Evolutionary conservation across 2,329 filamentous ascomycete genomes (phyloP), one percentile per base, ranked within the genome.

Genomic region (Penicillium sclerotigenum): DNA sequence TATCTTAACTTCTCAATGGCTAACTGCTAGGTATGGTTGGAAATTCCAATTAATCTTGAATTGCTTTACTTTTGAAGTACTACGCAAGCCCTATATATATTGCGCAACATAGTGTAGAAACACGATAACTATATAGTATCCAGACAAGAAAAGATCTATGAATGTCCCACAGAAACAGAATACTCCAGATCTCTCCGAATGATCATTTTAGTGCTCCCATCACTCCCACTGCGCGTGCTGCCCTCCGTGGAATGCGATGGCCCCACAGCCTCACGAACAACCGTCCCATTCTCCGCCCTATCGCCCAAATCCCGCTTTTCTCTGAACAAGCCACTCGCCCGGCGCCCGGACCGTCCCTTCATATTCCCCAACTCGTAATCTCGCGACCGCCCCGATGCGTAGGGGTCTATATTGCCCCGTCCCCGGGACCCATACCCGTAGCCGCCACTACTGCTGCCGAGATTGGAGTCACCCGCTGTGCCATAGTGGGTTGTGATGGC

Each of bases 201-300:
- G 20, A 49, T 49, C 47, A 49, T 49, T 3, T 18, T 49, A n/a
- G 34, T 49, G n/a, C 47, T 49, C 14, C n/a, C 26, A 22, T 49
- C 47, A n/a, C 47, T 49, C 2, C 34, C 47, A 49, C 47, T 49
- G 4, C 24, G 47, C 18, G 6, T 40, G n/a, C 47, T 49, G 1
- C 34, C 24, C 14, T 49, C 34, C 3, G n/a, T n/a, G 5, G 16
- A 22, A 24, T 22, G 24, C 1, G 26, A 5, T 13, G 34, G 24
- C 18, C 18, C 47, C 3, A 13, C 8, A 40, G 18, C 47, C 24
- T 49, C 24, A 40, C 33, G 29, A 20, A 38, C 5, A n/a, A 40
- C 47, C 5, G 34, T 49, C 24, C 47, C 34, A 31, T 49, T 49
- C 24, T 40, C 34, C 7, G 24, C 8, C 13, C 47, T 26, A 22